Evolutionary conservation across 805 yeast species (phyloP).

Genomic region (Lipomyces lipofer): DNA sequence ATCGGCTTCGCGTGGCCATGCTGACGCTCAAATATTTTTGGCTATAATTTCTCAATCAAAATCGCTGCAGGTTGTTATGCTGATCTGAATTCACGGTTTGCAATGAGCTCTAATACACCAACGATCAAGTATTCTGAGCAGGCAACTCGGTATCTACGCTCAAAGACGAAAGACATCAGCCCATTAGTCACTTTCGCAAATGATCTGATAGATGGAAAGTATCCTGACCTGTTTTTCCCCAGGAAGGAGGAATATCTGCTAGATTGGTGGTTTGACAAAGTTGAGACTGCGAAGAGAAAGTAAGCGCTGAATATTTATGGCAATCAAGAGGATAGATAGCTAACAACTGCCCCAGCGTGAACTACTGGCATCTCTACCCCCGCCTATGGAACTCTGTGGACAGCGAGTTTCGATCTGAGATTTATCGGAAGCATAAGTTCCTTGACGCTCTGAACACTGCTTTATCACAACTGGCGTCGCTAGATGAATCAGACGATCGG

Average conservation of each 20-base stretch:
- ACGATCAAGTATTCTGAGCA: no score
- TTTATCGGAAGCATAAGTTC: slow-evolving; percentile 20
- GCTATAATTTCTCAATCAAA: no score
- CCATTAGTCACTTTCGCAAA: slow-evolving; percentile 33
- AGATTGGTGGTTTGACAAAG: slow-evolving; percentile 41
- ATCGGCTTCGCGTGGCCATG: no score
- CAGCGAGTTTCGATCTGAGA: background rate
- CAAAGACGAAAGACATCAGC: slow-evolving; percentile 29
- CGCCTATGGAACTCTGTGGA: slow-evolving; percentile 7
- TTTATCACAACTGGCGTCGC: background rate
- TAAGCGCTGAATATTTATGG: background rate
- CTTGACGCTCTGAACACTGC: slow-evolving; percentile 10
- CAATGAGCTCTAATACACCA: no score
- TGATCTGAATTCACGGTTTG: no score
- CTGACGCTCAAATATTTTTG: no score
- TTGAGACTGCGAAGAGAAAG: slow-evolving; percentile 43
- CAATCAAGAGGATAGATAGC: background rate
- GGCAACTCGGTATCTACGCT: slow-evolving; percentile 39
- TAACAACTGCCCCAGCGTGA: no score
- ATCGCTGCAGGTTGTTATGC: no score
- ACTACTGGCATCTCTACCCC: slow-evolving; percentile 22
- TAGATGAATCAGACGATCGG: background rate
- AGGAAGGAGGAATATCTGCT: slow-evolving; percentile 38
- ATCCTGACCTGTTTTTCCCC: slow-evolving; percentile 36
- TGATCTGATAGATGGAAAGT: slow-evolving; percentile 25